phyloP scores from a whole-genome alignment of 306 rosid genomes.

The Prunus mume region DNA sequence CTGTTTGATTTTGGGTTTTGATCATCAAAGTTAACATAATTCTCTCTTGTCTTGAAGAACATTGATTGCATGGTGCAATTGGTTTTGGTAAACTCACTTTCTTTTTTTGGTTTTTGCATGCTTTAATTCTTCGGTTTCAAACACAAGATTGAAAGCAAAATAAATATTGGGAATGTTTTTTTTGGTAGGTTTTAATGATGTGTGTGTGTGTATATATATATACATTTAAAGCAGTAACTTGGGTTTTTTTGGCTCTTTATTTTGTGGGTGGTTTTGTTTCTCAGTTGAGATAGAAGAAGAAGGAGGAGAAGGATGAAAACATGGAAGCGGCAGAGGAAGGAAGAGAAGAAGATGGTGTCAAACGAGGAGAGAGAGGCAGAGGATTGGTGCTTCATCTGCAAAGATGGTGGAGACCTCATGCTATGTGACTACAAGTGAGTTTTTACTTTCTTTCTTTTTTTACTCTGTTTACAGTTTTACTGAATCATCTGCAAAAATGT shows the following conservation, averaged over 20 bases:
- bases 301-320: neutral
- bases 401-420: slow-evolving; percentile 48
- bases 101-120: too few relatives aligned
- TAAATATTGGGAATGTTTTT: neutral
- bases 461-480: too few relatives aligned
- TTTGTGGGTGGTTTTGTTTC: neutral
- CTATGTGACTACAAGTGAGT: slow-evolving; percentile 42
- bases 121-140: neutral
- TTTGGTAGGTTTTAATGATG: neutral
- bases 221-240: neutral
- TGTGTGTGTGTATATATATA: too few relatives aligned
- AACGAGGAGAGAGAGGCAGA: slow-evolving; percentile 26
- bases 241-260: neutral
- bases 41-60: too few relatives aligned
- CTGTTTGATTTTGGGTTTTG: too few relatives aligned
- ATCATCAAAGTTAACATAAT: too few relatives aligned
- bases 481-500: too few relatives aligned
- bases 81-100: too few relatives aligned
- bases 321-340: slow-evolving; percentile 5
- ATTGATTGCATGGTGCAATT: too few relatives aligned
- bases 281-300: too few relatives aligned
- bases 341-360: neutral
- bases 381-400: slow-evolving; percentile 57
- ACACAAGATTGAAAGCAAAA: neutral
- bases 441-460: neutral